Base-by-base conservation (phyloP, 2,329 filamentous ascomycete genomes). In the Fusarium sp. region DNA sequence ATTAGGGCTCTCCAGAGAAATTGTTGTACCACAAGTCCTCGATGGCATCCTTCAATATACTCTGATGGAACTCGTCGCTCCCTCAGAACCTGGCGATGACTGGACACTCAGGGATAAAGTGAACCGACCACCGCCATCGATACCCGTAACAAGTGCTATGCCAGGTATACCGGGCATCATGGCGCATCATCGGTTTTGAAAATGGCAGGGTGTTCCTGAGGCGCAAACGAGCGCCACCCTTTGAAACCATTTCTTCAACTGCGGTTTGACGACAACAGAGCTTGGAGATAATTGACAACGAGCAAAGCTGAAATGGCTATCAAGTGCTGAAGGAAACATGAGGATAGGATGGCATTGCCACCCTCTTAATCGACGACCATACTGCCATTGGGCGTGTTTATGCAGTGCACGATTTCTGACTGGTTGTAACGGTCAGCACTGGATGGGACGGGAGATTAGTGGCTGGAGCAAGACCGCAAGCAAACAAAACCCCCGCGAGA, bases 31-130 rank as follows among this genome's bases (percentile, higher is more conserved):
- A 48, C 77, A 79, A 47, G 77, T 82, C 32, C 78, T 81, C 60
- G 79, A 82, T 37, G 84, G 83, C 13, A 74, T 80, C 22, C 68
- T 86, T 43, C 79, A 82, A 55, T 86, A 86, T 70, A 80, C 79
- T 10, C 61, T 83, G 50, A 82, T 84, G 80, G 82, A 84, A 62
- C 75, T 83, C 43, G 76, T 81, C 39, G 78, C 78, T 40, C 75
- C 77, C 17, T 75, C 73, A 56, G 77, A 79, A 44, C 69, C 77
- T 2, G 77, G 78, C 33, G 77, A 78, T 56, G 74, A 80, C 63
- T 81, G 79, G 78, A 76, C 75, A 17, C 70, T 83, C 19, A 75
- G 75, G 35, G 76, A 79, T 62, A 78, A 78, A 56, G 53, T 58
- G 51, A 63, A 57, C 46, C 66, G 70, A 49, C 72, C 70, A 48